Evolutionary conservation across 2,329 filamentous ascomycete species (phyloP).

Genomic region (Celoporthe dispersa): DNA sequence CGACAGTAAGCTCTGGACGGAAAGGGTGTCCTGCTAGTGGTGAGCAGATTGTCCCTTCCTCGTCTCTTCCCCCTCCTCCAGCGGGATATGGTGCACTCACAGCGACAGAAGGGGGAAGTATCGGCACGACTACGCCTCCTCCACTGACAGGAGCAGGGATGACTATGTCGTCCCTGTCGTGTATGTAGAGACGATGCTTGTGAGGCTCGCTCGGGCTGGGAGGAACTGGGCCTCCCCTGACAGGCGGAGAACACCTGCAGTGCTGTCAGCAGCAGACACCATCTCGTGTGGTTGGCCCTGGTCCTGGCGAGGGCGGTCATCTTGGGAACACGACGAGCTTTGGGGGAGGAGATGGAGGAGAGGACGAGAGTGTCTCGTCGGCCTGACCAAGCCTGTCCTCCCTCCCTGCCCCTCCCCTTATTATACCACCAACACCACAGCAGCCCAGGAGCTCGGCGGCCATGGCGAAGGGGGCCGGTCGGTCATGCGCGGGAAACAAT

Average conservation of each 20-base stretch:
- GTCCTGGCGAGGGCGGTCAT: constrained; percentile 5
- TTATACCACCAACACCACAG: not conserved
- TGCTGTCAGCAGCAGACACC: constrained; percentile 25
- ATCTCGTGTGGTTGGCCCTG: constrained; percentile 24
- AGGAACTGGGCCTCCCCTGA: constrained; percentile 8
- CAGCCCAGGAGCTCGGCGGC: not conserved
- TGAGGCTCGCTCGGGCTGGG: not conserved
- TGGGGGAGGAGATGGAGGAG: not conserved
- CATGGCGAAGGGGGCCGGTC: constrained; percentile 14
- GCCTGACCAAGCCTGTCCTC: not conserved
- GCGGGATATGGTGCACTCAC: not conserved
- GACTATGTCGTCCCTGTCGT: not conserved
- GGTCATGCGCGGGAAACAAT: constrained; percentile 12
- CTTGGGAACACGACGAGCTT: not conserved
- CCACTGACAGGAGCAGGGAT: not conserved
- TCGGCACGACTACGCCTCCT: not conserved
- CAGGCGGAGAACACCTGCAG: constrained; percentile 25
- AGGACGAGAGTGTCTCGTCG: not conserved
- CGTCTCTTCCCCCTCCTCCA: not conserved
- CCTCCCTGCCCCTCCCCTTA: not conserved
- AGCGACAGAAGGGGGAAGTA: not conserved
- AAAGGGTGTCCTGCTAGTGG: constrained; percentile 8
- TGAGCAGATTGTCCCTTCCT: constrained; percentile 4
- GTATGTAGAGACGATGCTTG: not conserved
- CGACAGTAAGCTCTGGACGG: constrained; percentile 11